Percentiles rank a stretch among this genome's conserved stretches.
Evolutionary conservation across 2,329 filamentous ascomycete genomes (phyloP).

Genomic region (Cladophialophora carrionii): DNA sequence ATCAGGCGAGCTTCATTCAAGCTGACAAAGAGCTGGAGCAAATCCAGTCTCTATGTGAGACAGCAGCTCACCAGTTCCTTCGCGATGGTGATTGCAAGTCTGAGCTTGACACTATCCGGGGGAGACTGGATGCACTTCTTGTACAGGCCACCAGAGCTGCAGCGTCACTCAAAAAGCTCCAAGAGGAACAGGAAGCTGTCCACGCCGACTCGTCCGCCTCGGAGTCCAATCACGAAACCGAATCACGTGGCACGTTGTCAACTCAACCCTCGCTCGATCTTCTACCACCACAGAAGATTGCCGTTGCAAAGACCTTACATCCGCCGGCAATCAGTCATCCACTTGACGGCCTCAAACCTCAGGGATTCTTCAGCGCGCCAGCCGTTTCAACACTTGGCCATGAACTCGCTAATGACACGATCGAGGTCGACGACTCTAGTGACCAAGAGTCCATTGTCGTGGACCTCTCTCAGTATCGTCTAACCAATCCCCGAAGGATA

Average conservation of each 20-base stretch:
- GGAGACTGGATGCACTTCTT: slow-evolving; percentile 66
- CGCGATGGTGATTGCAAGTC: slow-evolving; percentile 81
- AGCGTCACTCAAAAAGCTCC: slow-evolving; percentile 59
- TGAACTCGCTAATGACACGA: slow-evolving; percentile 24
- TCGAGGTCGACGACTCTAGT: slow-evolving; percentile 37
- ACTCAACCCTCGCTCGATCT: slow-evolving; percentile 22
- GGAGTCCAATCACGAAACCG: slow-evolving; percentile 17
- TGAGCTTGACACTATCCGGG: slow-evolving; percentile 71
- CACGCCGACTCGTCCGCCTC: slow-evolving; percentile 28
- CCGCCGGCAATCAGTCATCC: slow-evolving; percentile 17
- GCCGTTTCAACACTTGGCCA: slow-evolving; percentile 9
- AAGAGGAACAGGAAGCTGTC: slow-evolving; percentile 41
- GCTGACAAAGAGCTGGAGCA: slow-evolving; percentile 78
- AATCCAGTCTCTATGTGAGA: slow-evolving; percentile 80
- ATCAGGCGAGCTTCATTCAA: slow-evolving; percentile 69
- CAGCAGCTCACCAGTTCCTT: slow-evolving; percentile 85
- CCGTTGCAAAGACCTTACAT: slow-evolving; percentile 4
- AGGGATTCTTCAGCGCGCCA: slow-evolving; percentile 23
- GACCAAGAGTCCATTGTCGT: slow-evolving; percentile 34
- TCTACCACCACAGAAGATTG: slow-evolving; percentile 24
- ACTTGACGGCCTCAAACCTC: slow-evolving; percentile 26
- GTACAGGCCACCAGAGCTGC: slow-evolving; percentile 64
- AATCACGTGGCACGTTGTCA: slow-evolving; percentile 23
- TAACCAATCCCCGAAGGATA: slow-evolving; percentile 29
- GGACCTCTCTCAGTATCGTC: slow-evolving; percentile 34